Conservation (phyloP, 352 stramenopile genomes). For the Thraustochytrium striatum region DNA sequence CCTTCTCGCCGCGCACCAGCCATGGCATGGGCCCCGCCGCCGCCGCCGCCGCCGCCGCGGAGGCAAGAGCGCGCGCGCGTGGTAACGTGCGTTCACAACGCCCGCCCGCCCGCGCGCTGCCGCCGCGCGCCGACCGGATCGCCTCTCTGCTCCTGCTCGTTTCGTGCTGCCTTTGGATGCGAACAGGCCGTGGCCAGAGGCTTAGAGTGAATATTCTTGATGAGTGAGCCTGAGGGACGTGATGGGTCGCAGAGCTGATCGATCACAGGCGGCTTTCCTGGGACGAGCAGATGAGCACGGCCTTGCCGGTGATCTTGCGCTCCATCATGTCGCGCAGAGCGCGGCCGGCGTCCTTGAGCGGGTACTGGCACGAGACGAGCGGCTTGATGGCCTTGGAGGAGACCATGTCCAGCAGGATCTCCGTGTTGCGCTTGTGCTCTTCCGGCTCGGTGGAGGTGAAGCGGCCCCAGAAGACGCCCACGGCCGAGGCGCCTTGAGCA, state of each 20-base stretch:
- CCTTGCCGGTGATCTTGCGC: slow-evolving; percentile 41
- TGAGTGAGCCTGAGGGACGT: no score
- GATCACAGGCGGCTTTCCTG: not conserved
- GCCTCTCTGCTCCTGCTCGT: no score
- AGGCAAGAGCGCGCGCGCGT: not conserved
- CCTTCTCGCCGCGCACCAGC: slow-evolving; percentile 54
- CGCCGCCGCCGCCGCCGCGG: no score
- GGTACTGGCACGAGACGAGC: slow-evolving; percentile 12
- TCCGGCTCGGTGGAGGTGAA: slow-evolving; percentile 48
- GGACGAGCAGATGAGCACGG: slow-evolving; percentile 22
- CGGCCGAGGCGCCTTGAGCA: slow-evolving; percentile 51
- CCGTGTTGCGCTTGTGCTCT: not conserved
- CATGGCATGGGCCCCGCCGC: no score
- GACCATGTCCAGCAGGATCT: slow-evolving; percentile 2
- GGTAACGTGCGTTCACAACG: no score
- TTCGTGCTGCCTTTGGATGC: no score
- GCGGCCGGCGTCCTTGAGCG: slow-evolving; percentile 1
- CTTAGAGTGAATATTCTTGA: no score
- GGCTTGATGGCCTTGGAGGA: not conserved
- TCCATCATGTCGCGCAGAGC: slow-evolving; percentile 26
- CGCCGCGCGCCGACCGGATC: no score
- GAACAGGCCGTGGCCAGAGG: no score
- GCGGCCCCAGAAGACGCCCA: slow-evolving; percentile 54
- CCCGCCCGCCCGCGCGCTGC: no score
- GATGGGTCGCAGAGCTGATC: no score